These are phyloP conservation scores for Boletus eberwhitei DNA, from an alignment of 768 basidiomycete genomes.

Conservation along the genomic window DNA sequence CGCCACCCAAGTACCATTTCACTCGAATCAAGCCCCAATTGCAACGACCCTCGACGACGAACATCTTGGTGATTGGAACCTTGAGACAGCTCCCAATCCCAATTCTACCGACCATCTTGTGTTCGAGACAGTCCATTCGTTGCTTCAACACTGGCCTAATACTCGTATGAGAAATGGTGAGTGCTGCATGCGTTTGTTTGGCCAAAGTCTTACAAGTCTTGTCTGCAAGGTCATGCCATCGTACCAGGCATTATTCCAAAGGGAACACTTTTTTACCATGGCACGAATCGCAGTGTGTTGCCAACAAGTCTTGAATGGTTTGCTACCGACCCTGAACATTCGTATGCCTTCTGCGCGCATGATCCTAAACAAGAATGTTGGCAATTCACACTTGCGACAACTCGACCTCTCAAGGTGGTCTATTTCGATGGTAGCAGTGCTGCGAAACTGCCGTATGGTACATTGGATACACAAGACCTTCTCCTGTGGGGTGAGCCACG, in stretches of 20 bases:
- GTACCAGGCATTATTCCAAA: slow-evolving; percentile 31
- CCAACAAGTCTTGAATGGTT: slow-evolving; percentile 31
- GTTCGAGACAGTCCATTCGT: slow-evolving; percentile 17
- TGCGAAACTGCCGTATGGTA: slow-evolving; percentile 7
- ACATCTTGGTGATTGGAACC: neutral
- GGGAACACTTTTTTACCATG: slow-evolving; percentile 36
- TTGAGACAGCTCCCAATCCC: neutral
- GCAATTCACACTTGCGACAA: slow-evolving; percentile 30
- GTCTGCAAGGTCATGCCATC: slow-evolving; percentile 9
- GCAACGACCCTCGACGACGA: neutral
- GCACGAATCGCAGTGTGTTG: slow-evolving; percentile 10
- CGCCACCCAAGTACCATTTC: neutral
- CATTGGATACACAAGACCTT: slow-evolving; percentile 37
- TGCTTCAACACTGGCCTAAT: slow-evolving; percentile 42
- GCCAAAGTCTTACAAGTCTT: neutral
- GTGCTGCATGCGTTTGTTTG: neutral
- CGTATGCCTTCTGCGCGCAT: slow-evolving; percentile 36
- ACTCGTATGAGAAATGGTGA: slow-evolving; percentile 41
- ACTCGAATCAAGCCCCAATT: neutral
- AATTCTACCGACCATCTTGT: slow-evolving; percentile 30
- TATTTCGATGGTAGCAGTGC: slow-evolving; percentile 27
- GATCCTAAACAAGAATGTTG: slow-evolving; percentile 17
- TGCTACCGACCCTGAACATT: slow-evolving; percentile 34
- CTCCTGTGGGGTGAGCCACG: slow-evolving; percentile 28
- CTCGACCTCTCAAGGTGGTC: slow-evolving; percentile 28